Evolutionary conservation across 2,329 filamentous ascomycete genomes (phyloP).

Genomic region (Neophaeococcomyces mojaviensis): DNA sequence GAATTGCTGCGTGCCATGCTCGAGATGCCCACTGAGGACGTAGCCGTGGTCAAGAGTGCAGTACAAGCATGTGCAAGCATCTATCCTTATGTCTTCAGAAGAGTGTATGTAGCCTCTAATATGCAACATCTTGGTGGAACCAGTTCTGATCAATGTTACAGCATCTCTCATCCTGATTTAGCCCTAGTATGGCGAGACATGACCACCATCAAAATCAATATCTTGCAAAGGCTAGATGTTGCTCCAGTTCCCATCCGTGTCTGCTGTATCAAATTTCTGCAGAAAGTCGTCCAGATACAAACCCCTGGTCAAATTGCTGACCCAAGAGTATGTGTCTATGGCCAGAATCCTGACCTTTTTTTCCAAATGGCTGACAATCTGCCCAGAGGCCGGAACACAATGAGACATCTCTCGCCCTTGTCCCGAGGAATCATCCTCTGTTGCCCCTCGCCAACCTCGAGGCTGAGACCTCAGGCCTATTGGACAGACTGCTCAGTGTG

Average conservation of each 20-base stretch:
- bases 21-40: conserved; percentile 67
- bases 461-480: conserved; percentile 81
- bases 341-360: not conserved
- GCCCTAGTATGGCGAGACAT: conserved; percentile 78
- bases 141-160: conserved; percentile 33
- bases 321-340: conserved; percentile 61
- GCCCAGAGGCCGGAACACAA: conserved; percentile 62
- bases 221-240: conserved; percentile 80
- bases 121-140: conserved; percentile 8
- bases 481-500: conserved; percentile 78
- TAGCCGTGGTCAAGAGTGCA: conserved; percentile 72
- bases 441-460: conserved; percentile 76
- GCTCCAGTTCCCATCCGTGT: conserved; percentile 70
- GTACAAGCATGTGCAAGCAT: conserved; percentile 87
- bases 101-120: conserved; percentile 67
- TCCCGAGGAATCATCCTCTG: conserved; percentile 73
- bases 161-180: conserved; percentile 81
- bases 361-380: conserved; percentile 1
- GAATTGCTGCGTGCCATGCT: conserved; percentile 65
- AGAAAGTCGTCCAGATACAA: conserved; percentile 86
- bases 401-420: conserved; percentile 79
- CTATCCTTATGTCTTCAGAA: conserved; percentile 83
- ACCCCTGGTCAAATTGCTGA: conserved; percentile 76
- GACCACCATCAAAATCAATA: conserved; percentile 78
- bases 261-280: conserved; percentile 95